These are phyloP conservation scores for Mycoemilia scoparia DNA, from an alignment of 192 early-diverging fungal genomes.

Conservation along the genomic window DNA sequence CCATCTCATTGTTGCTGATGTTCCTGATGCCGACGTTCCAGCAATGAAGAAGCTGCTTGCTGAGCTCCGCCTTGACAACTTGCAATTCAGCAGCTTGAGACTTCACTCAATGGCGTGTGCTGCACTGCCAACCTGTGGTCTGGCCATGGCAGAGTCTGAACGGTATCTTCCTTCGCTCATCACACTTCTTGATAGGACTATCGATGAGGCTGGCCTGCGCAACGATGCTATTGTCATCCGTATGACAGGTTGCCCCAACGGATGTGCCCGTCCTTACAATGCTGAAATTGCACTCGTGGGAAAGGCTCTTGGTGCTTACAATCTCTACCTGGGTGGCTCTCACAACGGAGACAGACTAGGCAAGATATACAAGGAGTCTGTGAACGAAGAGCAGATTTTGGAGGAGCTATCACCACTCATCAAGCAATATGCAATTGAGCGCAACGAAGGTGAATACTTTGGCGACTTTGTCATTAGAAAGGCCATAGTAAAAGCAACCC, in stretches of 20 bases:
- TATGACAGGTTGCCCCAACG: conserved; percentile 99
- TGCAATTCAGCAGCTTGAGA: conserved; percentile 56
- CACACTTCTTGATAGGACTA: conserved; percentile 50
- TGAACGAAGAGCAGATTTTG: conserved; percentile 80
- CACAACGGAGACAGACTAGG: conserved; percentile 71
- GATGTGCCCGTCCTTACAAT: conserved; percentile 84
- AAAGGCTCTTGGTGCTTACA: conserved; percentile 88
- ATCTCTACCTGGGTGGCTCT: conserved; percentile 85
- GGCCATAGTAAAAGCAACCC: conserved; percentile 65
- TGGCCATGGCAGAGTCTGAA: conserved; percentile 96
- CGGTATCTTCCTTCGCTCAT: conserved; percentile 82
- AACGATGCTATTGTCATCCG: conserved; percentile 84
- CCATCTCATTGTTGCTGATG: conserved; percentile 68
- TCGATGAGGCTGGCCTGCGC: conserved; percentile 65
- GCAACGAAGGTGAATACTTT: conserved; percentile 63
- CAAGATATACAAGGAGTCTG: conserved; percentile 79
- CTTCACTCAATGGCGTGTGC: conserved; percentile 92
- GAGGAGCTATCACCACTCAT: conserved; percentile 58
- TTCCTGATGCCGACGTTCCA: conserved; percentile 47
- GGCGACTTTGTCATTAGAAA: conserved; percentile 90
- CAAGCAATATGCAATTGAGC: conserved; percentile 54
- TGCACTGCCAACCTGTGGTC: conserved; percentile 82
- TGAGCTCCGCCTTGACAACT: conserved; percentile 57
- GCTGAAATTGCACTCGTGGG: conserved; percentile 92
- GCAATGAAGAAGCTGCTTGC: conserved; percentile 35